Evolutionary conservation across 441 rosid species (phyloP).

Genomic region (Adansonia gregorii): DNA sequence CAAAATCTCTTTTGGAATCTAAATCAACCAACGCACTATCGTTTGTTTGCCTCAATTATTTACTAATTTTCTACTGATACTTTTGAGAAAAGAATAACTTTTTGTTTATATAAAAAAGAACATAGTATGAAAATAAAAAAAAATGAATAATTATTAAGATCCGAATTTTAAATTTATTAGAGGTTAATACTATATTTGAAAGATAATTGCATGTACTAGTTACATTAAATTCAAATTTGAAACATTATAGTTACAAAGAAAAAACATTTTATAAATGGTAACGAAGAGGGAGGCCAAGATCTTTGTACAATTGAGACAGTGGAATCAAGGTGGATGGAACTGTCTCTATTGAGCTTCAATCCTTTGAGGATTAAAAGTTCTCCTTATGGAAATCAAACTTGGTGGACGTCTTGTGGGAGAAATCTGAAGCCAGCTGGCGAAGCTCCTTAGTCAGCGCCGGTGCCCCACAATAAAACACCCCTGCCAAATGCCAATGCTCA

Average conservation of each 20-base stretch:
- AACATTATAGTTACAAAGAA: background rate
- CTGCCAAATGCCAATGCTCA: slow-evolving; percentile 32
- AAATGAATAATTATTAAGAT: too few species aligned
- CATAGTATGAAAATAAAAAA: background rate
- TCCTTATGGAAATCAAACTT: too few species aligned
- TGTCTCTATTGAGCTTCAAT: background rate
- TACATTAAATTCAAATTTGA: too few species aligned
- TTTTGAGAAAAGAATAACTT: background rate
- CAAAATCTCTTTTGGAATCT: slow-evolving; percentile 9
- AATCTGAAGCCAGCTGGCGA: too few species aligned
- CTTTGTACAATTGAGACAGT: slow-evolving; percentile 19
- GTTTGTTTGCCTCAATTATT: slow-evolving; percentile 19
- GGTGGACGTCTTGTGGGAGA: too few species aligned
- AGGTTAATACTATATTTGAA: background rate
- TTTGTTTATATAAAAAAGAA: background rate
- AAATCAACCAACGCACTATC: background rate
- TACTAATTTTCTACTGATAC: background rate
- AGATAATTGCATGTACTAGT: too few species aligned
- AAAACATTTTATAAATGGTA: background rate
- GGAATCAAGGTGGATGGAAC: background rate
- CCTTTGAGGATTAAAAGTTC: slow-evolving; percentile 43
- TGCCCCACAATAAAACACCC: too few species aligned
- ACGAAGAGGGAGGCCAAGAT: background rate
- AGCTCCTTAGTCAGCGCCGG: too few species aligned
- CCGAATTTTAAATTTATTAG: background rate